phyloP scores from a whole-genome alignment of 164 flowering plant species.

The Magnolia sinica region DNA sequence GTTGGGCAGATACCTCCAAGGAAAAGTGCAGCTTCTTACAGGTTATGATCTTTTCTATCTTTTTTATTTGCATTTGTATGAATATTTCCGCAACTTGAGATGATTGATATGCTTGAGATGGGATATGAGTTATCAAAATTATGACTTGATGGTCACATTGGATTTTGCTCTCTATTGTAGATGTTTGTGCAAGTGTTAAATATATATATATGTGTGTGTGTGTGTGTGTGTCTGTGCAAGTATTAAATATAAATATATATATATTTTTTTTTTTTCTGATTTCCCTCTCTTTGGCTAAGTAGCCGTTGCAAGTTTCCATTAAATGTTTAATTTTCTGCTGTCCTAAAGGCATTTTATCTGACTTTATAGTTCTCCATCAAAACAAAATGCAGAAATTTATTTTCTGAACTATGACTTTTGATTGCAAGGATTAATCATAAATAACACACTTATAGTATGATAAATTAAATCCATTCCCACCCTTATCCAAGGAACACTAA shows the following conservation, averaged over 20 bases:
- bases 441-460: neutral
- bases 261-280: too few relatives aligned
- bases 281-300: too few relatives aligned
- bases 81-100: neutral
- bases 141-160: neutral
- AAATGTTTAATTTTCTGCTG: too few relatives aligned
- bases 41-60: conserved; percentile 32
- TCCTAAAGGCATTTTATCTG: neutral
- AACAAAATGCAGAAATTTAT: too few relatives aligned
- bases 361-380: neutral
- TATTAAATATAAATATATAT: too few relatives aligned
- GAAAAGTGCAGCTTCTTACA: conserved; percentile 94
- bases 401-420: neutral
- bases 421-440: neutral
- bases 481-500: neutral
- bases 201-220: too few relatives aligned
- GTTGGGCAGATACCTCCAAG: conserved; percentile 89
- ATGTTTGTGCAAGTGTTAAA: too few relatives aligned
- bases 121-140: neutral
- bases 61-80: neutral
- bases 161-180: neutral
- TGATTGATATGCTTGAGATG: neutral
- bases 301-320: too few relatives aligned
- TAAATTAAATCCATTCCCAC: too few relatives aligned
- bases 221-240: too few relatives aligned